These are phyloP conservation scores for Seiridium cupressi DNA, from an alignment of 2,329 filamentous ascomycete species.

Conservation along the genomic window DNA sequence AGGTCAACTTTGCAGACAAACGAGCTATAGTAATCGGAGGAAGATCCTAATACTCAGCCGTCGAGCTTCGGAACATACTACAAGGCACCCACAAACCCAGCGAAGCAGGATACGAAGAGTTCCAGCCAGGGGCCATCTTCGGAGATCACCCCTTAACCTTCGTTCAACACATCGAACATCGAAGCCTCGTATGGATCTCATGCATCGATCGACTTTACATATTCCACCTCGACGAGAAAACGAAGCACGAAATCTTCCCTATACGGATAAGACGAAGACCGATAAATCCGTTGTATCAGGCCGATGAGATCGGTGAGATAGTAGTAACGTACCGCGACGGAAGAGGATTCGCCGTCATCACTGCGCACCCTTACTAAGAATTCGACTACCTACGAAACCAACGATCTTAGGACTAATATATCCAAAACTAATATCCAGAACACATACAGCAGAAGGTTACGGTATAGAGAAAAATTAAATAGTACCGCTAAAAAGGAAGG, in stretches of 20 bases:
- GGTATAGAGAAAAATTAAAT: background rate
- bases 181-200: background rate
- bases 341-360: background rate
- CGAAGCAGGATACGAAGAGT: background rate
- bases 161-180: background rate
- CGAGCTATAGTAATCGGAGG: background rate
- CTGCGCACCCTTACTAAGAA: background rate
- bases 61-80: background rate
- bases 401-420: background rate
- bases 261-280: background rate
- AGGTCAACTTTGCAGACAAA: background rate
- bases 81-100: background rate
- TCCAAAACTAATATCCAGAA: background rate
- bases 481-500: background rate
- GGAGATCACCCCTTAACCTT: background rate
- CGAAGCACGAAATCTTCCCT: background rate
- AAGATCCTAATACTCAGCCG: background rate
- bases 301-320: background rate
- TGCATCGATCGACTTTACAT: background rate
- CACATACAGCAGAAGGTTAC: background rate
- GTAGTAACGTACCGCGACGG: background rate
- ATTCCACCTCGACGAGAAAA: background rate
- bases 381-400: no score
- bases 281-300: background rate
- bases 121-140: background rate